A percentile compares a stretch with the other conserved stretches of the same genome.
Conservation (phyloP, 768 basidiomycete genomes). For the Leucogyrophana mollusca region DNA sequence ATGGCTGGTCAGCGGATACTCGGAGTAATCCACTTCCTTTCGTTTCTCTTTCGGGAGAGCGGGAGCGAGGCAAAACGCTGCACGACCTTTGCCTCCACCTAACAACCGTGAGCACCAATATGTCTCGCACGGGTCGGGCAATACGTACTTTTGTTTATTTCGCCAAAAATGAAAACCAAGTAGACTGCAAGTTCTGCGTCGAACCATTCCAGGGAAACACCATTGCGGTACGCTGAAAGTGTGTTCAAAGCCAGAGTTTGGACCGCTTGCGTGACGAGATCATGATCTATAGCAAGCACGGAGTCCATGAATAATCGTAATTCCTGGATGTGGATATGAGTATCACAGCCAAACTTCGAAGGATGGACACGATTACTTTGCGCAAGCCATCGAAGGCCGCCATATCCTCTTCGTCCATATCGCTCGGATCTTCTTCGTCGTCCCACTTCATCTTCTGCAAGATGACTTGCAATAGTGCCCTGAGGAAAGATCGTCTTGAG, state of each 20-base stretch:
- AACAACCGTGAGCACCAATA: constrained; percentile 8
- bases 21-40: constrained; percentile 68
- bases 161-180: constrained; percentile 91
- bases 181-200: constrained; percentile 93
- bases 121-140: background rate
- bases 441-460: constrained; percentile 92
- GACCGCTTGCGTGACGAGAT: constrained; percentile 79
- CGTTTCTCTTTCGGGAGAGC: constrained; percentile 65
- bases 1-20: constrained; percentile 82
- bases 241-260: constrained; percentile 72
- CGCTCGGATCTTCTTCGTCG: constrained; percentile 71
- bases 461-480: constrained; percentile 72
- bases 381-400: constrained; percentile 83
- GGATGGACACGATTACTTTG: constrained; percentile 49
- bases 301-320: constrained; percentile 85
- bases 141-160: constrained; percentile 80
- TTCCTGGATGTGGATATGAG: too few species aligned
- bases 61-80: constrained; percentile 82
- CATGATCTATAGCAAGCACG: constrained; percentile 79
- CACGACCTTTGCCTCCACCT: constrained; percentile 79
- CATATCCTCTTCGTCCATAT: constrained; percentile 86
- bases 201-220: constrained; percentile 77
- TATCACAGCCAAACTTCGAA: constrained; percentile 11
- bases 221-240: constrained; percentile 62
- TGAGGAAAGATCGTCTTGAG: constrained; percentile 72